Conservation (phyloP, 2,329 filamentous ascomycete species). For the Monascus ruber region DNA sequence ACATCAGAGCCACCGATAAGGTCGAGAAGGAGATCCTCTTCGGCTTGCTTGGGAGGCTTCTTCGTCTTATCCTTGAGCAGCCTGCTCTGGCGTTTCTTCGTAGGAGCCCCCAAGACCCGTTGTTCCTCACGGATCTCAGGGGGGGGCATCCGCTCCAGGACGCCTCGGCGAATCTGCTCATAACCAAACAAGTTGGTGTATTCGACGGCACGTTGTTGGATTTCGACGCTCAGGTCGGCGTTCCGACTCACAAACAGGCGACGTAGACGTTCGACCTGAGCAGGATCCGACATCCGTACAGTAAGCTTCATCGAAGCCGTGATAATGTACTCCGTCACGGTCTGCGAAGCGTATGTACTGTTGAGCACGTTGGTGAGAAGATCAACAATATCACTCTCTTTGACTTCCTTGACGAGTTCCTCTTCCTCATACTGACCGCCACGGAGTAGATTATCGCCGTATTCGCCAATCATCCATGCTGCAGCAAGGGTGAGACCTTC, state of each 20-base stretch:
- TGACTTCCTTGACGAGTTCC: constrained; percentile 71
- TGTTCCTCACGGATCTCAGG: constrained; percentile 96
- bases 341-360: constrained; percentile 86
- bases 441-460: constrained; percentile 76
- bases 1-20: constrained; percentile 74
- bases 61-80: constrained; percentile 62
- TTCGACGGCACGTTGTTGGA: constrained; percentile 91
- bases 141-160: constrained; percentile 94
- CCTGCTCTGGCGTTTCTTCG: constrained; percentile 52
- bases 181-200: constrained; percentile 90
- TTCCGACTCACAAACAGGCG: constrained; percentile 66
- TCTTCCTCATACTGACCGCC: constrained; percentile 92
- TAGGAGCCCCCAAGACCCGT: constrained; percentile 72
- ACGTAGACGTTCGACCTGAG: constrained; percentile 78
- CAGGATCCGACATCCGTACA: constrained; percentile 67
- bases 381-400: constrained; percentile 82
- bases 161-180: constrained; percentile 75
- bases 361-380: constrained; percentile 86
- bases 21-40: constrained; percentile 83
- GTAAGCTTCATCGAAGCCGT: constrained; percentile 93
- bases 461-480: constrained; percentile 97
- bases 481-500: constrained; percentile 88
- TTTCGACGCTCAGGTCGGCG: constrained; percentile 83
- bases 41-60: constrained; percentile 66
- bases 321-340: constrained; percentile 89